Evolutionary conservation across 2,329 filamentous ascomycete species (phyloP).

Genomic region (Aspergillus alliaceus): DNA sequence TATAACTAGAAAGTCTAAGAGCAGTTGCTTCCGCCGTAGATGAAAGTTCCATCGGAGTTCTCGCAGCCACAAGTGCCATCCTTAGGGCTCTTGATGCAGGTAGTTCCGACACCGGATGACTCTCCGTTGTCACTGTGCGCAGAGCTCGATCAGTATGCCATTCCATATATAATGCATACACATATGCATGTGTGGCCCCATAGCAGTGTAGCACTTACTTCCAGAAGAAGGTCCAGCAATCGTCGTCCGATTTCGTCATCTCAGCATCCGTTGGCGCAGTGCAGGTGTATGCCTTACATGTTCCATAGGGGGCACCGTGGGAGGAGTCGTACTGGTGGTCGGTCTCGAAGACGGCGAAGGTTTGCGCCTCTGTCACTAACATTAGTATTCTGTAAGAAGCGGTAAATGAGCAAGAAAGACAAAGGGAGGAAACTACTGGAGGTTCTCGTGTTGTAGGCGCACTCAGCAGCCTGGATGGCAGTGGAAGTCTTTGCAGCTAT

Average conservation of each 20-base stretch:
- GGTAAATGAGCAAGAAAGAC: not conserved
- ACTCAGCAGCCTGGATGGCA: slow-evolving; percentile 41
- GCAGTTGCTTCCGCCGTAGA: slow-evolving; percentile 30
- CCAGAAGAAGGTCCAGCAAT: slow-evolving; percentile 48
- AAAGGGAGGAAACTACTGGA: slow-evolving; percentile 8
- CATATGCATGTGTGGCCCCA: too few relatives aligned
- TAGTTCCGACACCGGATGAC: slow-evolving; percentile 21
- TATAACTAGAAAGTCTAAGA: slow-evolving; percentile 8
- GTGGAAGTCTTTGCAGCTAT: slow-evolving; percentile 35
- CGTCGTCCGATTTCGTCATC: slow-evolving; percentile 29
- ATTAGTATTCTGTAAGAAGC: not conserved
- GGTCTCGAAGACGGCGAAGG: slow-evolving; percentile 40
- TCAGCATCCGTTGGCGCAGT: slow-evolving; percentile 30
- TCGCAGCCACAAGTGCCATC: slow-evolving; percentile 45
- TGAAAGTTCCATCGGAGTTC: slow-evolving; percentile 41
- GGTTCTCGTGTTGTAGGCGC: slow-evolving; percentile 40
- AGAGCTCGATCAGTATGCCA: not conserved
- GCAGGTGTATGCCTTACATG: slow-evolving; percentile 47
- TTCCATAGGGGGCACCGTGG: slow-evolving; percentile 51
- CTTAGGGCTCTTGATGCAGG: slow-evolving; percentile 42
- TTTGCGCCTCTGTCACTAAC: slow-evolving; percentile 24
- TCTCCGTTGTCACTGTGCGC: slow-evolving; percentile 14
- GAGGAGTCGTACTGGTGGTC: slow-evolving; percentile 48
- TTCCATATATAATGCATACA: too few relatives aligned
- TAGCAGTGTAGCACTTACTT: not conserved